A percentile compares a stretch with the other conserved stretches of the same genome.
phyloP scores from a whole-genome alignment of 148 eudicot species.

The Beta vulgaris region DNA sequence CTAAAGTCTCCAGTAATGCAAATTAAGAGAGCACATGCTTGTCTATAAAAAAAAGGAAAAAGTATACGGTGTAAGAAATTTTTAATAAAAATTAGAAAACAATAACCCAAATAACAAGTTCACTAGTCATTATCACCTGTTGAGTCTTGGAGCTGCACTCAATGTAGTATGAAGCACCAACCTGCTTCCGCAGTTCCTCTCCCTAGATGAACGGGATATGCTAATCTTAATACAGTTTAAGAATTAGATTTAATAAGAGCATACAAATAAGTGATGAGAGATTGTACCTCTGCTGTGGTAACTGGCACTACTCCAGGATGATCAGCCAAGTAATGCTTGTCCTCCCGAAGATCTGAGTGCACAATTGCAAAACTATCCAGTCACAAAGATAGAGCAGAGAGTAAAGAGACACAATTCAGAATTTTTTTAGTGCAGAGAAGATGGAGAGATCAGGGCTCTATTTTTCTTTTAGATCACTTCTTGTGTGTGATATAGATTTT shows the following conservation, averaged over 20 bases:
- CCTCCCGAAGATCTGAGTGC: slow-evolving; percentile 80
- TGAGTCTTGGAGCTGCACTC: slow-evolving; percentile 99
- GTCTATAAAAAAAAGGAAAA: not conserved
- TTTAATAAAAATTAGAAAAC: not conserved
- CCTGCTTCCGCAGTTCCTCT: slow-evolving; percentile 93
- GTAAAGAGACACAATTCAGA: not conserved
- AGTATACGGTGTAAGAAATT: not conserved
- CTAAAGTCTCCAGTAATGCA: not conserved
- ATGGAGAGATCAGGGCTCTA: not conserved
- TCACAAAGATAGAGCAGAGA: slow-evolving; percentile 10
- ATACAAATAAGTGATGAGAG: slow-evolving; percentile 7
- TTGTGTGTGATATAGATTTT: not conserved
- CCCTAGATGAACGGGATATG: slow-evolving; percentile 49
- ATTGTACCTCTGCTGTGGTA: slow-evolving; percentile 67
- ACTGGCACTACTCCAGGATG: slow-evolving; percentile 97
- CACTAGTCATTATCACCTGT: slow-evolving; percentile 55
- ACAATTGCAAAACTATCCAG: slow-evolving; percentile 3
- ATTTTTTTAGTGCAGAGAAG: not conserved
- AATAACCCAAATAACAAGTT: not conserved
- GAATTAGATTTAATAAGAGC: not conserved
- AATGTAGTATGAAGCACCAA: slow-evolving; percentile 80
- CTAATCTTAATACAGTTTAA: slow-evolving; percentile 3
- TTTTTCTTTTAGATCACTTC: not conserved
- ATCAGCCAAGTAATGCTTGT: slow-evolving; percentile 91
- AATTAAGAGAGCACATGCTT: not conserved